Evolutionary conservation across 495 filamentous ascomycete genomes (phyloP), one percentile per base, ranked within the genome.

Genomic region (Mycothermus thermophilus): DNA sequence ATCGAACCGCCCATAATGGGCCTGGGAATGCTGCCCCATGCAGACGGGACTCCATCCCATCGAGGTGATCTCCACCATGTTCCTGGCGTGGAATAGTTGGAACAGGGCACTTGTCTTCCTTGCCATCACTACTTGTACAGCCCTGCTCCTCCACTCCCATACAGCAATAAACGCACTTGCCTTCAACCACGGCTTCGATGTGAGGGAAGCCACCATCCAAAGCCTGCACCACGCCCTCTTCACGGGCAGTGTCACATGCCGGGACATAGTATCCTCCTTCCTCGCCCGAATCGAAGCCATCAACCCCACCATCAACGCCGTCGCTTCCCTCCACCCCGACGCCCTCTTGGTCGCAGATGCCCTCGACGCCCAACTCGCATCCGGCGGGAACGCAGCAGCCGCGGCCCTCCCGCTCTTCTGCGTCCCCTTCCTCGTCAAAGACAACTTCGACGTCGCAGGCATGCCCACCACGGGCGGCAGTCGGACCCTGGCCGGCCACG

Each of bases 371-470:
- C 39, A 38, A 22, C 51, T 74, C 9, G 47, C 56, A 4, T 25
- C 22, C 22, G 34, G 51, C 12, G 63, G 65, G 9, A 68, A 72
- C 43, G 46, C 46, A 5, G 54, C 59, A 4, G 62, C 62, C 4
- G 41, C 59, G 6, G 11, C 6, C 22, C 11, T 25, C 22, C 22
- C 22, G 3, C 50, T 75, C 0, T 64, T 75, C 42, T 72, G 72
- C 47, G 58, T 81, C 8, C 75, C 77, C 1, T 38, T 76, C 2
- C 42, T 80, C 8, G 48, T 81, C 5, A 80, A 80, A 52, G 75
- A 79, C 46, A 79, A 77, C 40, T 75, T 63, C 36, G 64, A 73
- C 32, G 71, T 70, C 0, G 21, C 35, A 0, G 60, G 62, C 8
- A 64, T 70, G 44, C 62, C 57, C 23, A 80, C 76, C 0, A 78